Base-by-base conservation (phyloP, 2,329 filamentous ascomycete species). In the Aspergillus transmontanensis region DNA sequence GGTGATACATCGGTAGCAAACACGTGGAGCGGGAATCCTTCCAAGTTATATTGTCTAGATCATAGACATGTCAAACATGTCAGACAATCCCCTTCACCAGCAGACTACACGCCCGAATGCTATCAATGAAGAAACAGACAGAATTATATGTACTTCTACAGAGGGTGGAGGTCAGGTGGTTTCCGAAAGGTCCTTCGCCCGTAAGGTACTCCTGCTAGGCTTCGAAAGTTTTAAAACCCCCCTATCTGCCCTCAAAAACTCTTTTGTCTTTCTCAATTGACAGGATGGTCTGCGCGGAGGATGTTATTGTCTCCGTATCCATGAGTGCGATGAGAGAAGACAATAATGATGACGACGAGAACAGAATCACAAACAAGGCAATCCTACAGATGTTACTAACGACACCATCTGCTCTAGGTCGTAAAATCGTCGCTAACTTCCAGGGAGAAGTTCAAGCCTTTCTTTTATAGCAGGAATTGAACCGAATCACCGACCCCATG, bases 161-260 rank as follows among this genome's bases (percentile, higher is more conserved):
- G 16, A 53, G 30, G 14, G 19, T 48, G 32, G 36, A 34, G 48
- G 60, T 59, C 60, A 55, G 60, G 56, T 59, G 60, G 48, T 9
- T 48, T 57, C 56, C 60, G 43, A 16, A 51, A 62, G 60, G 60
- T 62, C 48, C 60, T 62, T 39, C 9, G 34, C 34, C 32, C 51
- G 16, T 39, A 55, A 55, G 51, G 51, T 55, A 55, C 51, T 55
- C 32, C 21, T 26, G n/a, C 19, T 5, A 21, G 50, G 9, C 21
- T 9, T 36, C 7, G 30, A 54, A 21, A 23, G 11, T 1, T 23
- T 46, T 28, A 21, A 34, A 36, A 34, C 2, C 10, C 21, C 10
- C 10, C 19, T 11, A 3, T 11, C 28, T 23, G 16, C 51, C 51
- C 30, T 23, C 2, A 19, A 21, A 14, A 19, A 21, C 21, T 21